A percentile compares a stretch with the other conserved stretches of the same genome.
phyloP scores from a whole-genome alignment of 768 basidiomycete genomes.

The Lentinula sp. region DNA sequence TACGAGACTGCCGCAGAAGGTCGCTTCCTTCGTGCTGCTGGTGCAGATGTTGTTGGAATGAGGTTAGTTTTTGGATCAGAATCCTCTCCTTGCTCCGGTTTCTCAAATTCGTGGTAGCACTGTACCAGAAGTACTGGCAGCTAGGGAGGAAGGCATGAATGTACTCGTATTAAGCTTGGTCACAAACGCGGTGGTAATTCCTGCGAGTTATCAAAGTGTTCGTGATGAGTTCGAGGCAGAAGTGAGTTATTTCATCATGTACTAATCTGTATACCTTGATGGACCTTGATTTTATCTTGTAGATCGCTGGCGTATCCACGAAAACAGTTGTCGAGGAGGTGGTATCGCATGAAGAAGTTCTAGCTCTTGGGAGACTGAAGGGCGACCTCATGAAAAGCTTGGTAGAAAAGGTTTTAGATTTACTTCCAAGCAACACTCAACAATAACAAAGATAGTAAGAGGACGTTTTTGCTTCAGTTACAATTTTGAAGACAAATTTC shows the following conservation, averaged over 20 bases:
- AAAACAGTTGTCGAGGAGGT: slow-evolving; percentile 32
- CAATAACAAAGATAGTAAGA: too few relatives aligned
- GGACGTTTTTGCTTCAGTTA: too few relatives aligned
- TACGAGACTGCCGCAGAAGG: slow-evolving; percentile 91
- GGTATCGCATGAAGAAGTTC: slow-evolving; percentile 78
- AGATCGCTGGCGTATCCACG: slow-evolving; percentile 59
- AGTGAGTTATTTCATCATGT: slow-evolving; percentile 30
- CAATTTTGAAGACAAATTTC: too few relatives aligned
- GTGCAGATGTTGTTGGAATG: slow-evolving; percentile 93
- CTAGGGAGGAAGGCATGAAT: slow-evolving; percentile 67
- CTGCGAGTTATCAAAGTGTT: slow-evolving; percentile 58
- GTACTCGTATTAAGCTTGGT: slow-evolving; percentile 79
- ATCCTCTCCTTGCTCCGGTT: background rate
- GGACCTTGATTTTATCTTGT: slow-evolving; percentile 5
- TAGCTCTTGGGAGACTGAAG: slow-evolving; percentile 57
- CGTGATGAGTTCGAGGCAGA: slow-evolving; percentile 74
- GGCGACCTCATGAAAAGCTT: slow-evolving; percentile 67
- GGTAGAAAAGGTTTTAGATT: slow-evolving; percentile 58
- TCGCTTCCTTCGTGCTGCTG: slow-evolving; percentile 61
- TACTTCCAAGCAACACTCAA: slow-evolving; percentile 7
- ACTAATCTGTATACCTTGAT: background rate
- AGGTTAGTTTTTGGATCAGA: slow-evolving; percentile 17
- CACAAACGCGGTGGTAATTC: slow-evolving; percentile 80
- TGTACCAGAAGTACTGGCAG: slow-evolving; percentile 82
- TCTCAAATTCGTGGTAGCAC: slow-evolving; percentile 33